A percentile compares a stretch with the other conserved stretches of the same genome.
Conservation (phyloP, 192 early-diverging fungal genomes). For the Entomortierella parvispora region DNA sequence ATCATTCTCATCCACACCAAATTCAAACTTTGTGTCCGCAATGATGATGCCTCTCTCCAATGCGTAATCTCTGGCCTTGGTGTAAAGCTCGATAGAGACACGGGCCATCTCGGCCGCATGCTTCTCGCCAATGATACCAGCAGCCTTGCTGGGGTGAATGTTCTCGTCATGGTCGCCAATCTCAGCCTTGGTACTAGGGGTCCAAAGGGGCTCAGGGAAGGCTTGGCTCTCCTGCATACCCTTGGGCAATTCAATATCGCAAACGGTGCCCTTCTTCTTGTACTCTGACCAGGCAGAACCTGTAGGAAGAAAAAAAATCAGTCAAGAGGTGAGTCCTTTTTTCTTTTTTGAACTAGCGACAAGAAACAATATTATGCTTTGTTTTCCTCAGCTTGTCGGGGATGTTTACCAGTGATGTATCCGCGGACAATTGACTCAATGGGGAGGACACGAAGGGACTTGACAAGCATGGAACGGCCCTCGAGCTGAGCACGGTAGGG, state of each 20-base stretch:
- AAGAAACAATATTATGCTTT: neutral
- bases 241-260: conserved; percentile 86
- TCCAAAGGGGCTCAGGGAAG: conserved; percentile 87
- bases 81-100: conserved; percentile 84
- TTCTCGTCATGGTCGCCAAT: conserved; percentile 98
- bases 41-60: conserved; percentile 91
- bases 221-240: conserved; percentile 88
- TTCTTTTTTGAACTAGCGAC: neutral
- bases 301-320: conserved; percentile 16
- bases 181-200: conserved; percentile 99
- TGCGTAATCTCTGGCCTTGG: conserved; percentile 88
- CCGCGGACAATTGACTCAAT: conserved; percentile 99
- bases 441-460: conserved; percentile 89
- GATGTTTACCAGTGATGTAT: conserved; percentile 83
- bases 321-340: neutral
- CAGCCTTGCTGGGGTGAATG: conserved; percentile 93
- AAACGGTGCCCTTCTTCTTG: conserved; percentile 90
- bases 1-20: conserved; percentile 90
- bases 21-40: conserved; percentile 99
- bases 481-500: conserved; percentile 91
- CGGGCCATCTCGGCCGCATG: conserved; percentile 80
- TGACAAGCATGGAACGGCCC: conserved; percentile 92
- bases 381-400: neutral
- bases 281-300: conserved; percentile 98
- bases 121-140: conserved; percentile 85